phyloP scores from a whole-genome alignment of 331 rosid species.

The Spiraea crenata region DNA sequence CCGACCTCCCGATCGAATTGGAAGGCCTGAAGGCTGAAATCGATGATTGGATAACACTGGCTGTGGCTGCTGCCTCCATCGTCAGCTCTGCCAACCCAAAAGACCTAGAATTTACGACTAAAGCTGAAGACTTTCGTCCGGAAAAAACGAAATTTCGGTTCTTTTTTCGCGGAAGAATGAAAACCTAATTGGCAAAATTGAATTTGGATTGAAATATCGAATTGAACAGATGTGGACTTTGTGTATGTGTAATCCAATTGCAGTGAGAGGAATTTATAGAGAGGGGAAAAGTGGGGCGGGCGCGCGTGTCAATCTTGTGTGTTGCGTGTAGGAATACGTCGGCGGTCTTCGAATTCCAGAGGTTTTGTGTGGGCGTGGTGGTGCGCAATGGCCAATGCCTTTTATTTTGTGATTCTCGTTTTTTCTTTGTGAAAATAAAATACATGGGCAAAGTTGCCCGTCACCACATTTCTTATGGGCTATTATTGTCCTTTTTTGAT shows the following conservation, averaged over 20 bases:
- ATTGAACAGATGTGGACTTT: background rate
- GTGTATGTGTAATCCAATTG: background rate
- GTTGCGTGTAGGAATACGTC: background rate
- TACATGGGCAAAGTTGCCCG: background rate
- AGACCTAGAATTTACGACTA: background rate
- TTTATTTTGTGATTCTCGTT: background rate
- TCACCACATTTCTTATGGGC: background rate
- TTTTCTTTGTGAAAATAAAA: background rate
- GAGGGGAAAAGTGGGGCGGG: background rate
- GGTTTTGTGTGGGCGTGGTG: conserved; percentile 3
- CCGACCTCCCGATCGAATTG: conserved; percentile 32
- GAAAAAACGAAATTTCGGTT: background rate
- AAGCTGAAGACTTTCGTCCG: background rate
- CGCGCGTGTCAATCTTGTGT: background rate
- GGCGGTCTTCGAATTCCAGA: background rate
- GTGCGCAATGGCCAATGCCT: background rate
- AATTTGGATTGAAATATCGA: background rate
- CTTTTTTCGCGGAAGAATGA: background rate
- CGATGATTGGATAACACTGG: conserved; percentile 45
- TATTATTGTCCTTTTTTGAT: background rate
- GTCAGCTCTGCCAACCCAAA: conserved; percentile 26
- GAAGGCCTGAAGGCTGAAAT: conserved; percentile 29
- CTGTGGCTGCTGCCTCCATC: conserved; percentile 55
- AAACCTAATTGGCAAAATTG: background rate
- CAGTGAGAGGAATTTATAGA: background rate